Evolutionary conservation across 176 grass and related monocot species (phyloP).

Genomic region (Areca catechu): DNA sequence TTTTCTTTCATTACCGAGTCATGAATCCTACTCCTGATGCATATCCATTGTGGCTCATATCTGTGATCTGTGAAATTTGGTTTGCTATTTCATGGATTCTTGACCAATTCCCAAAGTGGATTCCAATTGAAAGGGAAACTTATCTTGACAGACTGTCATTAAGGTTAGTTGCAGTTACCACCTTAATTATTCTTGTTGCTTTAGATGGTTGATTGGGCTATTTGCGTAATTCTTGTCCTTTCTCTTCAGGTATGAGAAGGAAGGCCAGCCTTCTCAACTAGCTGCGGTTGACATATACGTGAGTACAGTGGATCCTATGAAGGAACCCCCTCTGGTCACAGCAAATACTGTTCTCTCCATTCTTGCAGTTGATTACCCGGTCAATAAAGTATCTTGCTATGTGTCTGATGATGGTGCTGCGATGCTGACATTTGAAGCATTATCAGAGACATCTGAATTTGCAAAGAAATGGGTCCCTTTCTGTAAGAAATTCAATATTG

Average conservation of each 20-base stretch:
- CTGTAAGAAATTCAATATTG: slow-evolving; percentile 72
- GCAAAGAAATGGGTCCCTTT: slow-evolving; percentile 97
- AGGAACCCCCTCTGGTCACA: slow-evolving; percentile 88
- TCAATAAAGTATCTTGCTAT: slow-evolving; percentile 89
- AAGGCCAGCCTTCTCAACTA: slow-evolving; percentile 60
- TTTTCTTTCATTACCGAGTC: slow-evolving; percentile 92
- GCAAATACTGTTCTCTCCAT: slow-evolving; percentile 94
- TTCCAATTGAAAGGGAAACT: slow-evolving; percentile 84
- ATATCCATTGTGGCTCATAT: slow-evolving; percentile 88
- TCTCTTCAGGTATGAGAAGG: slow-evolving; percentile 78
- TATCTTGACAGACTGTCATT: slow-evolving; percentile 83
- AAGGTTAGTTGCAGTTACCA: slow-evolving; percentile 45
- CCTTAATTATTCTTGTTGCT: not conserved
- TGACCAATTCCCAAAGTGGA: slow-evolving; percentile 97
- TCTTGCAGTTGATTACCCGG: slow-evolving; percentile 74
- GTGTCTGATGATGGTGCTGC: slow-evolving; percentile 98
- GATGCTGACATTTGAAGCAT: slow-evolving; percentile 85
- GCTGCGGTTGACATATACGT: slow-evolving; percentile 79
- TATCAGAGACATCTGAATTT: slow-evolving; percentile 96
- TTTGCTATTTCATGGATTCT: slow-evolving; percentile 95
- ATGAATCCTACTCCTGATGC: slow-evolving; percentile 65
- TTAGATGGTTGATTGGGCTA: not conserved
- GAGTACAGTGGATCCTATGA: slow-evolving; percentile 83
- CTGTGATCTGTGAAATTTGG: slow-evolving; percentile 95
- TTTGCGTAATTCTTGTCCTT: not conserved